These are phyloP conservation scores for Hibiscus syriacus DNA, from an alignment of 345 rosid species.

Conservation along the genomic window DNA sequence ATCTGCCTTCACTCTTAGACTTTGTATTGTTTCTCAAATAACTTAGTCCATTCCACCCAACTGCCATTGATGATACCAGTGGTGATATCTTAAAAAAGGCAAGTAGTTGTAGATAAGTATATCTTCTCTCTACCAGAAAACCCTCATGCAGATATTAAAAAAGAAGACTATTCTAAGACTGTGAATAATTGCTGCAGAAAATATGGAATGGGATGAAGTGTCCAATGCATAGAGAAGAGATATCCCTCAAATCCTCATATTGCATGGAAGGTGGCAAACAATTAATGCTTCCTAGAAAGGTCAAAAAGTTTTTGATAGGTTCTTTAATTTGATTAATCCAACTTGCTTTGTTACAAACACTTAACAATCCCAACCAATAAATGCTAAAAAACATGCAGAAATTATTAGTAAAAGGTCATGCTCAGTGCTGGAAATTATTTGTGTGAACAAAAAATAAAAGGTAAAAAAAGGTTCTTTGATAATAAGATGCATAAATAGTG, in stretches of 20 bases:
- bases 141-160: background rate
- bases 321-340: background rate
- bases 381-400: too few relatives aligned
- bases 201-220: background rate
- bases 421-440: background rate
- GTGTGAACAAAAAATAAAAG: background rate
- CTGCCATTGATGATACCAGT: too few relatives aligned
- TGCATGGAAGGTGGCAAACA: background rate
- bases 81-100: background rate
- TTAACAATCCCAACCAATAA: background rate
- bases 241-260: background rate
- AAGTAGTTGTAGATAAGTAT: background rate
- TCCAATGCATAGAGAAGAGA: background rate
- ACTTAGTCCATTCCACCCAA: background rate
- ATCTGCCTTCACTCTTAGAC: background rate
- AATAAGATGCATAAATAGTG: too few relatives aligned
- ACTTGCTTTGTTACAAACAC: background rate
- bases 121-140: background rate
- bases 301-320: background rate
- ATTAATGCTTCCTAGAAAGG: background rate
- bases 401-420: background rate
- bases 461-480: background rate
- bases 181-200: background rate
- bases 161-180: background rate
- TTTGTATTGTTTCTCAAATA: background rate